Conservation (phyloP, 2,329 filamentous ascomycete genomes). For the Cladophialophora carrionii region DNA sequence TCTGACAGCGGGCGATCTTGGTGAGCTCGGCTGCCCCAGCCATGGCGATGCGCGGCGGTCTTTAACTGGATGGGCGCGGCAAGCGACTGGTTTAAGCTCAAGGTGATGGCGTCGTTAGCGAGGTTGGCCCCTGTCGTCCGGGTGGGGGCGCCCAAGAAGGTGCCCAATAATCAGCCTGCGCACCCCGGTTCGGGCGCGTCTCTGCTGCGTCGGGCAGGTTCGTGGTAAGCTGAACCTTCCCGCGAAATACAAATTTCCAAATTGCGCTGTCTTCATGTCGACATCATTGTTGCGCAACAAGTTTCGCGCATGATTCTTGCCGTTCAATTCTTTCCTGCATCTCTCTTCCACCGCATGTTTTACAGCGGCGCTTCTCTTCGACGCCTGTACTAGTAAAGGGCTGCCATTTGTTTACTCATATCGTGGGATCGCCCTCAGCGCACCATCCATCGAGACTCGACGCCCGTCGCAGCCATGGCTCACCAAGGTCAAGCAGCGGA, state of each 20-base stretch:
- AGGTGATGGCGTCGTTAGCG: not conserved
- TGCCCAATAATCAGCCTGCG: not conserved
- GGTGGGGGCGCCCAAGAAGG: not conserved
- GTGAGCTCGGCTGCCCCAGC: too few species aligned
- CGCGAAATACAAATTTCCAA: slow-evolving; percentile 1
- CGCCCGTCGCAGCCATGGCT: slow-evolving; percentile 30
- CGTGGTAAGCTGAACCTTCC: slow-evolving; percentile 4
- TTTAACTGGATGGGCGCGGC: not conserved
- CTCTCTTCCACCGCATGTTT: not conserved
- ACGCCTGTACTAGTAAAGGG: not conserved
- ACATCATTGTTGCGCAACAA: not conserved
- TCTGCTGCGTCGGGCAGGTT: not conserved
- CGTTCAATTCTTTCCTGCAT: not conserved
- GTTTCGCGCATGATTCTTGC: not conserved
- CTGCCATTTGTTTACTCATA: not conserved
- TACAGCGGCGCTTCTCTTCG: not conserved
- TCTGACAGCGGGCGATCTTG: not conserved
- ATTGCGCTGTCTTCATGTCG: not conserved
- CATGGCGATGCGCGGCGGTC: not conserved
- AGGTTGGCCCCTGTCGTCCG: not conserved
- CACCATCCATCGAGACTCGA: not conserved
- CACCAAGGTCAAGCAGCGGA: slow-evolving; percentile 37
- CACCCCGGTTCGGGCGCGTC: not conserved
- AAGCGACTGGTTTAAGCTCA: not conserved
- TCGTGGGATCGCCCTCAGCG: not conserved